Evolutionary conservation across 345 rosid species (phyloP), one percentile per base, ranked within the genome.

Genomic region (Clarkia xantiana): DNA sequence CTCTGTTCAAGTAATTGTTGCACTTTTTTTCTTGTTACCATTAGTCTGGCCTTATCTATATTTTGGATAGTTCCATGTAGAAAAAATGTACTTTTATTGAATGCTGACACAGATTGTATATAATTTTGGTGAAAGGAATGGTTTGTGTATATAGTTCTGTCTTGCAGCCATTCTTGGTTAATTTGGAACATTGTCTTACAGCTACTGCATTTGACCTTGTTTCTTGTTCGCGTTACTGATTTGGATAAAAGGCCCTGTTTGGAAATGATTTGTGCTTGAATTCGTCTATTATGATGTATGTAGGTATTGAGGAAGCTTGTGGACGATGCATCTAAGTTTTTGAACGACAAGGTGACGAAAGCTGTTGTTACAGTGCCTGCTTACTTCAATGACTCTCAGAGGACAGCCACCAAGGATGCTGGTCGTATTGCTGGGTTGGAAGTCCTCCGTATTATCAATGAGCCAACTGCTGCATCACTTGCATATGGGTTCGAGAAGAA

Each of bases 361-460:
- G 91, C 91, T 44, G 91, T 82, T 3, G 76, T 82, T 6, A 82
- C 91, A 23, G 91, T 82, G 7, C 91, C 91, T 57, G 91, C 91
- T 38, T 82, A 82, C 71, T 82, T 82, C 57, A 82, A 82, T 54
- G 91, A 82, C 47, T 82, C 91, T 15, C 98, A 91, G 64, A 80
- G 98, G 53, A 86, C 95, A 29, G 98, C 96, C 10, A 91, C 98
- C 0, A 91, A 91, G 71, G 98, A 91, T 79, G 98, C 98, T 49
- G 98, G 93, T 44, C 73, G 91, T 0, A 82, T 82, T 59, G 91
- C 91, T 39, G 91, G 91, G 12, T 59, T 82, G 47, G 91, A 82
- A 52, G 93, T 82, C 62, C 94, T 91, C 42, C 80, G 96, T 14
- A 91, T 91, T 45, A 91, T 91, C 60, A 91, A 91, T 45, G 98